These are phyloP conservation scores for Eucalyptus brandiana DNA, from an alignment of 345 rosid genomes.

Conservation along the genomic window DNA sequence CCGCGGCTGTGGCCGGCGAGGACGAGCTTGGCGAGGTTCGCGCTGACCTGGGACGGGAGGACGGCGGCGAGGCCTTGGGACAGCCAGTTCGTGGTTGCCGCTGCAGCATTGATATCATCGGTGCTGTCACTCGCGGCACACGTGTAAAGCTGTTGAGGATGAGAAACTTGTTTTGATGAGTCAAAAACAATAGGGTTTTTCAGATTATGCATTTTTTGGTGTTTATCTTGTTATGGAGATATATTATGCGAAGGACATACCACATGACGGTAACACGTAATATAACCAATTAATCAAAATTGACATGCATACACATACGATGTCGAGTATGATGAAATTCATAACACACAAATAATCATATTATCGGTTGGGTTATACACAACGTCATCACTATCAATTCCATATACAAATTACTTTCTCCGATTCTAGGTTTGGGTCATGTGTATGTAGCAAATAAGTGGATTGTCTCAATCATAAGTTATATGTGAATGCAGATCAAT, in stretches of 20 bases:
- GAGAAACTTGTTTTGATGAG: neutral
- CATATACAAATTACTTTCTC: neutral
- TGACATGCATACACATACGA: no score
- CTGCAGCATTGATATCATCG: slow-evolving; percentile 42
- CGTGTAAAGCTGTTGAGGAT: slow-evolving; percentile 29
- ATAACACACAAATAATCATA: neutral
- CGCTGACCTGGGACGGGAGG: slow-evolving; percentile 34
- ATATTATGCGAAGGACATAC: neutral
- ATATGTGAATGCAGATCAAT: neutral
- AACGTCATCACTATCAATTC: neutral
- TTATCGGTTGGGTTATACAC: neutral
- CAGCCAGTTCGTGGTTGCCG: slow-evolving; percentile 41
- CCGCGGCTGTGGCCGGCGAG: slow-evolving; percentile 80
- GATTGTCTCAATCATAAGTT: neutral
- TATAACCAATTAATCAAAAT: neutral
- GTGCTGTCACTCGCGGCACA: slow-evolving; percentile 37
- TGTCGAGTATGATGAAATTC: neutral
- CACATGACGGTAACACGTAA: rapidly evolving
- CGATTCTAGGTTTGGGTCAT: neutral
- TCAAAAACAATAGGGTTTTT: neutral
- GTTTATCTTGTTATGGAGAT: neutral
- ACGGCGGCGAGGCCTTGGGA: slow-evolving; percentile 20
- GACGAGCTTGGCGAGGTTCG: slow-evolving; percentile 38
- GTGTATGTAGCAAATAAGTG: neutral
- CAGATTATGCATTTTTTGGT: neutral